Evolutionary conservation across 495 filamentous ascomycete genomes (phyloP), one percentile per base, ranked within the genome.

Genomic region (Hypoxylon subgilvum): DNA sequence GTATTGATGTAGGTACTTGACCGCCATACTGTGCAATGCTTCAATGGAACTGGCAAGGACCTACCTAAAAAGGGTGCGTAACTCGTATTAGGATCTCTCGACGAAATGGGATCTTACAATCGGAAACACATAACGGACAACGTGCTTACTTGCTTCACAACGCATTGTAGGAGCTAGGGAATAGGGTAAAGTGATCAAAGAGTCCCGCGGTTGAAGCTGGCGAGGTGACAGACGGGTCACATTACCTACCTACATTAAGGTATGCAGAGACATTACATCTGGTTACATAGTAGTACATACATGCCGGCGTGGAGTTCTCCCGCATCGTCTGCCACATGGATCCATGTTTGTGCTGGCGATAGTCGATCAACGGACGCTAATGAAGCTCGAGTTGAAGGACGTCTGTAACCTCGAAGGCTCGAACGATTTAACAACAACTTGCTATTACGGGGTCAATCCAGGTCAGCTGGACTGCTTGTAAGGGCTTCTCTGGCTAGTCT

Each of bases 61-160:
- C 52, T 62, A 56, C 58, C 52, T 47, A 45, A 62, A 61, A 52
- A 21, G 57, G 44, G 42, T 23, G 30, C 49, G 19, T 42, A 54
- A 49, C 31, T 58, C 54, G 57, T 44, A 54, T 54, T 55, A 17
- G 22, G 41, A 28, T 34, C 31, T 38, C 22, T 41, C 25, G 22
- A 25, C 13, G 23, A 43, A n/a, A n/a, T n/a, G n/a, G n/a, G n/a
- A 53, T 43, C 44, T 23, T 53, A 40, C 30, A 50, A 27, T n/a
- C n/a, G 25, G 30, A 36, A 49, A 61, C 49, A 61, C 57, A 61
- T 61, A 61, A 31, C 17, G 16, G 8, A 35, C 30, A 34, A 7
- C 21, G 13, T 41, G 21, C 36, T 41, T 46, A 30, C 23, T 27
- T 4, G 19, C 21, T 38, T 25, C 50, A 17, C 35, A 14, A n/a